These are phyloP conservation scores for Pleurotus cornucopiae DNA, from an alignment of 768 basidiomycete species.

Conservation along the genomic window DNA sequence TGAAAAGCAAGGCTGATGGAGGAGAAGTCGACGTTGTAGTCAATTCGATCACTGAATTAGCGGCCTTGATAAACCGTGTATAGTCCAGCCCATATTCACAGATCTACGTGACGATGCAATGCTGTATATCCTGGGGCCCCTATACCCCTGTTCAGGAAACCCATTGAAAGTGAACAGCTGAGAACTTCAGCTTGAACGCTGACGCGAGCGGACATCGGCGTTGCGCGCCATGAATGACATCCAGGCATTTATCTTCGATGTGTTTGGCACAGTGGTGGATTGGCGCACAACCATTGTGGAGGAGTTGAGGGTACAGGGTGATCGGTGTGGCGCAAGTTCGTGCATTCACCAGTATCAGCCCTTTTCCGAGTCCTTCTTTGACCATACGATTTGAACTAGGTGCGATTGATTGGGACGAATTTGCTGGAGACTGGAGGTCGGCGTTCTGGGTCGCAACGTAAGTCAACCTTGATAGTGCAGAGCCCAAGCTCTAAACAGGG, in stretches of 20 bases:
- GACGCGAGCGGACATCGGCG: too few relatives aligned
- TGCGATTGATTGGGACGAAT: slow-evolving; percentile 23
- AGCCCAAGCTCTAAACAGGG: too few relatives aligned
- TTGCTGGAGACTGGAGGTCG: slow-evolving; percentile 38
- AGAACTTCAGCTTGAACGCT: too few relatives aligned
- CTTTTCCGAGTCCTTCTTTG: too few relatives aligned
- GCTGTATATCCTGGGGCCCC: too few relatives aligned
- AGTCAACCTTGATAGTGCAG: background rate
- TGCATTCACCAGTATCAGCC: background rate
- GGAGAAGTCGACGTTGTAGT: slow-evolving; percentile 60
- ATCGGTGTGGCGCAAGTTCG: background rate
- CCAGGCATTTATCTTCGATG: slow-evolving; percentile 27
- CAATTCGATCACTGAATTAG: slow-evolving; percentile 47
- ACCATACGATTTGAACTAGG: background rate
- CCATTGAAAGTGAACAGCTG: too few relatives aligned
- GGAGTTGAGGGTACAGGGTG: slow-evolving; percentile 9
- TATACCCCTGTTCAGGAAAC: too few relatives aligned
- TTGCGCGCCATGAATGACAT: slow-evolving; percentile 13
- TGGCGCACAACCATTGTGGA: slow-evolving; percentile 16
- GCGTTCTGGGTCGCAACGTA: slow-evolving; percentile 33
- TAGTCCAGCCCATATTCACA: background rate
- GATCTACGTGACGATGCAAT: too few relatives aligned
- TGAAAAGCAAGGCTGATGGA: slow-evolving; percentile 45
- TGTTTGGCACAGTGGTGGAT: slow-evolving; percentile 30
- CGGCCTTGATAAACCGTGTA: slow-evolving; percentile 16